phyloP scores from a whole-genome alignment of 768 basidiomycete genomes.

The Hypholoma sublateritium region DNA sequence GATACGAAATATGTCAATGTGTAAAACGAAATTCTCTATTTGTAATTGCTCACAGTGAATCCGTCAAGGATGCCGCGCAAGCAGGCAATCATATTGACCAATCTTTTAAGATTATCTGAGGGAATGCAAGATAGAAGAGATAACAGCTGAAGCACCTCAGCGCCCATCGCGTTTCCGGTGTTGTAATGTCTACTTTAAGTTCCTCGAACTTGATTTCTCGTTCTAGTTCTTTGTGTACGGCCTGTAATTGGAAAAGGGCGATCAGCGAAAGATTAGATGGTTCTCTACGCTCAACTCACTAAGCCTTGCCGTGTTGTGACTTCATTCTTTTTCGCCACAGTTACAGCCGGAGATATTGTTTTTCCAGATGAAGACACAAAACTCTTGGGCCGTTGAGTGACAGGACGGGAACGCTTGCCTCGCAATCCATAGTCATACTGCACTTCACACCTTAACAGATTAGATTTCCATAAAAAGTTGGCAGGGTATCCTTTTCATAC shows the following conservation, averaged over 20 bases:
- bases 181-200: conserved; percentile 47
- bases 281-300: conserved; percentile 29
- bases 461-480: neutral
- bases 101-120: conserved; percentile 37
- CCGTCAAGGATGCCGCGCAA: conserved; percentile 55
- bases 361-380: conserved; percentile 63
- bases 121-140: neutral
- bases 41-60: conserved; percentile 42
- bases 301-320: conserved; percentile 49
- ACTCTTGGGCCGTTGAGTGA: conserved; percentile 50
- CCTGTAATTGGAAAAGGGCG: conserved; percentile 33
- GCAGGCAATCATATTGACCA: conserved; percentile 71
- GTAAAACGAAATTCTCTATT: neutral
- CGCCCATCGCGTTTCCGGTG: conserved; percentile 77
- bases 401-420: conserved; percentile 49
- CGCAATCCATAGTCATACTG: conserved; percentile 77
- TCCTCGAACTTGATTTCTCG: conserved; percentile 64
- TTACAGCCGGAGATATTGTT: conserved; percentile 50
- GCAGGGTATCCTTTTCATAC: conserved; percentile 32
- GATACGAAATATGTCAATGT: neutral
- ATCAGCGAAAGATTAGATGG: neutral
- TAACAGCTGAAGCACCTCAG: conserved; percentile 49
- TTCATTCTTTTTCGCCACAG: conserved; percentile 57
- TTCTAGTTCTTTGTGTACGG: conserved; percentile 78
- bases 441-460: conserved; percentile 66